Evolutionary conservation across 1,284 basidiomycete genomes (phyloP).

Genomic region (Heliocybe sulcata): DNA sequence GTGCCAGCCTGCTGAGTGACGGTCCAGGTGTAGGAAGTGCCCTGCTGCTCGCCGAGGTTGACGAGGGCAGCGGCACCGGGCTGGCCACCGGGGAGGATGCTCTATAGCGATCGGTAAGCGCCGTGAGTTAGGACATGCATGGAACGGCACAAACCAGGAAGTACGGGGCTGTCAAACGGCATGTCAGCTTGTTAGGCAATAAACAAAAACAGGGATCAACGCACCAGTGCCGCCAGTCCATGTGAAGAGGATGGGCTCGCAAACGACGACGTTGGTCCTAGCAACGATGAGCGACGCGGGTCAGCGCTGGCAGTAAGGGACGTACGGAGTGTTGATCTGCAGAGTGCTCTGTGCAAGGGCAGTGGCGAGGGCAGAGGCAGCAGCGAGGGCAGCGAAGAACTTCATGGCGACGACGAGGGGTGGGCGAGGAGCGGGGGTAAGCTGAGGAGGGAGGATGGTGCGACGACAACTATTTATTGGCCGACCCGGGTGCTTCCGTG

Average conservation of each 20-base stretch:
- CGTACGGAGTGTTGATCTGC: conserved; percentile 57
- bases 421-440: conserved; percentile 13
- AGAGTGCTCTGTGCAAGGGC: conserved; percentile 38
- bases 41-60: conserved; percentile 25
- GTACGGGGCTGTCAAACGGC: conserved; percentile 9
- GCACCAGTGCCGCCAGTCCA: conserved; percentile 46
- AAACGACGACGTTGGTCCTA: conserved; percentile 37
- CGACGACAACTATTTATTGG: not conserved
- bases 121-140: not conserved
- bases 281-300: conserved; percentile 6
- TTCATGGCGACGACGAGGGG: conserved; percentile 31
- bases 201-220: conserved; percentile 15
- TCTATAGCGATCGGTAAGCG: conserved; percentile 15
- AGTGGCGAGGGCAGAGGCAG: conserved; percentile 29
- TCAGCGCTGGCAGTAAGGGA: conserved; percentile 10
- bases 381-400: conserved; percentile 29
- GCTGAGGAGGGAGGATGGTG: conserved; percentile 16
- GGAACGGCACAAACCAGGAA: conserved; percentile 6
- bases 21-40: conserved; percentile 37
- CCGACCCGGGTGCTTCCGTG: not conserved
- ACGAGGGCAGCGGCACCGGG: conserved; percentile 30
- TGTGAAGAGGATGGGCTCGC: conserved; percentile 38
- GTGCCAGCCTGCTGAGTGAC: conserved; percentile 33
- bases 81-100: conserved; percentile 32
- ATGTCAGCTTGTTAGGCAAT: not conserved